These are phyloP conservation scores for Monosporascus sp. DNA, from an alignment of 2,329 filamentous ascomycete species.

Conservation along the genomic window DNA sequence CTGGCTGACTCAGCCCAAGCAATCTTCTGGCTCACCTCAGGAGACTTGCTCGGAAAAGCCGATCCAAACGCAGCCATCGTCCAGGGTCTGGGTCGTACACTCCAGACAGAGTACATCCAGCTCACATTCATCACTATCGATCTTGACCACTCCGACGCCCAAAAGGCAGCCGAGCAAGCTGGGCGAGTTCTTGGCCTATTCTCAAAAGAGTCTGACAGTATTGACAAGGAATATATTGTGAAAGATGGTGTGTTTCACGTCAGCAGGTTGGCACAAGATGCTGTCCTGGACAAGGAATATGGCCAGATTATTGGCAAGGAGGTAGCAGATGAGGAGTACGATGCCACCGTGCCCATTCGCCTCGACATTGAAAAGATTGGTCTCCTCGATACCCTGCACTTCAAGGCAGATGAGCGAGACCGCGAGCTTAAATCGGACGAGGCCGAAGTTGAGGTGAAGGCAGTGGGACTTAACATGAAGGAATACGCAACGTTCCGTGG, in stretches of 20 bases:
- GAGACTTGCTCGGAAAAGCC: constrained; percentile 6
- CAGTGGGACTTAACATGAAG: constrained; percentile 8
- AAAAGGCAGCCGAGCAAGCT: constrained; percentile 1
- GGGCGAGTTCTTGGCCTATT: constrained; percentile 1
- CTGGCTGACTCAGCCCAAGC: constrained; percentile 5
- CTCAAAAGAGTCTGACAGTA: constrained; percentile 4
- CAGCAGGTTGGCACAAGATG: constrained; percentile 7
- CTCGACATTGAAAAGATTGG: constrained; percentile 7
- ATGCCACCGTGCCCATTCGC: constrained; percentile 4
- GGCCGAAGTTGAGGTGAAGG: constrained; percentile 10
- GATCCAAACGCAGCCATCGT: constrained; percentile 8
- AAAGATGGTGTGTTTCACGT: constrained; percentile 8
- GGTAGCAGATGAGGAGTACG: constrained; percentile 3
- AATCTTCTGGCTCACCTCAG: constrained; percentile 10
- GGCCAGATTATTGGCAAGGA: constrained; percentile 5
- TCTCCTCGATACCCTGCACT: constrained; percentile 11
- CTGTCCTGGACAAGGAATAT: constrained; percentile 5
- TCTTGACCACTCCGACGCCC: constrained; percentile 1
- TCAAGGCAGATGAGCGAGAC: constrained; percentile 6
- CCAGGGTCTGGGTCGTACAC: constrained; percentile 6
- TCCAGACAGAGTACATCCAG: constrained; percentile 6
- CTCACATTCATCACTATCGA: constrained; percentile 6
- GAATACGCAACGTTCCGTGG: constrained; percentile 7
- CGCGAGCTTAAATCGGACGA: constrained; percentile 5
- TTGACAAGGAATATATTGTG: constrained; percentile 11